A percentile compares a stretch with the other conserved stretches of the same genome.
These are phyloP conservation scores for Sodiomyces alkalinus DNA, from an alignment of 2,329 filamentous ascomycete species.

Conservation along the genomic window DNA sequence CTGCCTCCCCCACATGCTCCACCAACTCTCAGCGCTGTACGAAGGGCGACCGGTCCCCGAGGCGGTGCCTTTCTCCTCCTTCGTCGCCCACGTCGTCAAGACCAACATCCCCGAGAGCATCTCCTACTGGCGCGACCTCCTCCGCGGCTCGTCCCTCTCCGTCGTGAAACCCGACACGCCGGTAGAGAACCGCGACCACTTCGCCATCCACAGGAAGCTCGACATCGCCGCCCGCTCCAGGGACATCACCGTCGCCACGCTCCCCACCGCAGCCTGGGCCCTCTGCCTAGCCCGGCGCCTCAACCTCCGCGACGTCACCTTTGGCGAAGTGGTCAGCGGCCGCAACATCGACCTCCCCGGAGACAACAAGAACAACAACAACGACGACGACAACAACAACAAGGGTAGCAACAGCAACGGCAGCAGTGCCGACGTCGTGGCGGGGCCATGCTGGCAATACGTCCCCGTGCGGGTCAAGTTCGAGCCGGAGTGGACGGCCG, in stretches of 20 bases:
- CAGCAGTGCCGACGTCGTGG: conserved; percentile 39
- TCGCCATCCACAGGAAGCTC: conserved; percentile 24
- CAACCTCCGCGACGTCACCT: conserved; percentile 39
- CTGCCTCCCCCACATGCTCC: conserved; percentile 45
- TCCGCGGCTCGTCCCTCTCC: conserved; percentile 35
- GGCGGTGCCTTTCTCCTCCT: conserved; percentile 28
- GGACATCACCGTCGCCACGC: conserved; percentile 46
- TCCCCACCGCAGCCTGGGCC: conserved; percentile 55
- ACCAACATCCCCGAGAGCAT: conserved; percentile 31
- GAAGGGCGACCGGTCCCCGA: conserved; percentile 14
- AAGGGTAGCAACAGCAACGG: no score
- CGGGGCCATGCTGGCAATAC: conserved; percentile 54
- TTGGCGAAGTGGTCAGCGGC: conserved; percentile 51
- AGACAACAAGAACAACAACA: no score
- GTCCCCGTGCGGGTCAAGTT: conserved; percentile 47
- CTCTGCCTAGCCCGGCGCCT: conserved; percentile 42
- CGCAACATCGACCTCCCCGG: conserved; percentile 41
- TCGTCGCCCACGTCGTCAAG: conserved; percentile 25
- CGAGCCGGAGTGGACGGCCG: conserved; percentile 29
- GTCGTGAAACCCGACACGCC: conserved; percentile 22
- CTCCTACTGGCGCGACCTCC: conserved; percentile 45
- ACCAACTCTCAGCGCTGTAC: conserved; percentile 41
- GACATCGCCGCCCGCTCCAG: conserved; percentile 30
- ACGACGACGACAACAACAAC: no score
- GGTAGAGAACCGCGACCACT: conserved; percentile 20